Conservation (phyloP, 78 protist species). For the Dictyostelium intermedium region DNA sequence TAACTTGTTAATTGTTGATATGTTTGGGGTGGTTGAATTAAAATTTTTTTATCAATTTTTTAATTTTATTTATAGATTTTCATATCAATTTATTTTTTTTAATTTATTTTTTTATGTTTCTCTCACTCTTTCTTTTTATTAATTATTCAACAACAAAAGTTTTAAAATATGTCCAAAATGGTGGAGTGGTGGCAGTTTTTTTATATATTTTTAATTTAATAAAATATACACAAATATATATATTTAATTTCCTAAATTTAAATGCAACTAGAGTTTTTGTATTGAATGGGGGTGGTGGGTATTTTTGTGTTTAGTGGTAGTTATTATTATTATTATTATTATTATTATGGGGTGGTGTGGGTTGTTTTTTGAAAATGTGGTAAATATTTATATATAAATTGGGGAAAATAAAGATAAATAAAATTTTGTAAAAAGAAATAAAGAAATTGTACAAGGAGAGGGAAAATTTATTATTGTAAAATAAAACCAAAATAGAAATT, state of each 20-base stretch:
- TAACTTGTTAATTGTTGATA: background rate
- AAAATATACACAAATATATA: no score
- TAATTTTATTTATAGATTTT: no score
- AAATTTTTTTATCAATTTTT: background rate
- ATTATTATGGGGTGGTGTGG: background rate
- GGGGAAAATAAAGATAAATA: background rate
- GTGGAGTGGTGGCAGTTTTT: background rate
- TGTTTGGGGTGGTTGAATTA: background rate
- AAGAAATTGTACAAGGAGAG: background rate
- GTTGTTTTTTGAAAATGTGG: background rate
- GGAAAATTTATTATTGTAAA: background rate
- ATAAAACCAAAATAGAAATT: background rate
- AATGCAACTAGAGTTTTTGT: background rate
- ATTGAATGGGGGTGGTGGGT: background rate
- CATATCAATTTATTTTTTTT: background rate
- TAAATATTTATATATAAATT: no score
- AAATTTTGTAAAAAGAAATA: background rate
- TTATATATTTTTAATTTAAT: no score
- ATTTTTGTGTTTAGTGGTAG: background rate
- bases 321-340: no score
- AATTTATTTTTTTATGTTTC: no score
- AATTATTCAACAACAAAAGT: no score
- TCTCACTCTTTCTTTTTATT: background rate
- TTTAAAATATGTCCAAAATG: background rate
- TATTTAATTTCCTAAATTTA: background rate